A percentile compares a stretch with the other conserved stretches of the same genome.
These are phyloP conservation scores for Penicillium sp. DNA, from an alignment of 2,329 filamentous ascomycete species.

Conservation along the genomic window DNA sequence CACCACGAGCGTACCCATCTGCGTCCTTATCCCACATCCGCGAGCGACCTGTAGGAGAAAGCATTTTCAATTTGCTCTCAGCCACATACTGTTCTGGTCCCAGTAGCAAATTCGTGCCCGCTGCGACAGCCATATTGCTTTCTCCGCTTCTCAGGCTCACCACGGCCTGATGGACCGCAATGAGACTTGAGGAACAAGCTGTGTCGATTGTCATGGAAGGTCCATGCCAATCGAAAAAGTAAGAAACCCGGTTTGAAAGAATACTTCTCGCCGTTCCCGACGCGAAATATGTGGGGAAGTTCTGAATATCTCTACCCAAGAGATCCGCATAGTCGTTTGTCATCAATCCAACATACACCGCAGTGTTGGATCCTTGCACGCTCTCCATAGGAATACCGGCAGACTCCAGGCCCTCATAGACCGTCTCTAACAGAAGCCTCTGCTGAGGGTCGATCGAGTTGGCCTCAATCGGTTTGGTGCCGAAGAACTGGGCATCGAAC, in stretches of 20 bases:
- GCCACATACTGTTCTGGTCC: slow-evolving; percentile 33
- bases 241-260: slow-evolving; percentile 41
- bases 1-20: slow-evolving; percentile 53
- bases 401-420: slow-evolving; percentile 26
- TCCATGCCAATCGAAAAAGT: slow-evolving; percentile 37
- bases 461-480: slow-evolving; percentile 26
- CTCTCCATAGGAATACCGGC: slow-evolving; percentile 25
- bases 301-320: slow-evolving; percentile 22
- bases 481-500: slow-evolving; percentile 30
- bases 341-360: slow-evolving; percentile 29
- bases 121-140: slow-evolving; percentile 23
- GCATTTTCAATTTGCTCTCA: slow-evolving; percentile 39
- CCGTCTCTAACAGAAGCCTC: slow-evolving; percentile 25
- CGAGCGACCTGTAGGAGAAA: slow-evolving; percentile 54
- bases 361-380: slow-evolving; percentile 26
- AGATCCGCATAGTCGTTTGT: slow-evolving; percentile 27
- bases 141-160: slow-evolving; percentile 31
- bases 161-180: slow-evolving; percentile 37
- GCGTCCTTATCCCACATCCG: slow-evolving; percentile 49
- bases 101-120: slow-evolving; percentile 28
- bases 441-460: slow-evolving; percentile 34
- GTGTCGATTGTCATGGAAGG: slow-evolving; percentile 48
- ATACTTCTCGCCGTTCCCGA: slow-evolving; percentile 39
- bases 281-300: slow-evolving; percentile 24
- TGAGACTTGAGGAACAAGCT: slow-evolving; percentile 46